Evolutionary conservation across 2,329 filamentous ascomycete genomes (phyloP), one percentile per base, ranked within the genome.

Genomic region (Botrytis galanthina): DNA sequence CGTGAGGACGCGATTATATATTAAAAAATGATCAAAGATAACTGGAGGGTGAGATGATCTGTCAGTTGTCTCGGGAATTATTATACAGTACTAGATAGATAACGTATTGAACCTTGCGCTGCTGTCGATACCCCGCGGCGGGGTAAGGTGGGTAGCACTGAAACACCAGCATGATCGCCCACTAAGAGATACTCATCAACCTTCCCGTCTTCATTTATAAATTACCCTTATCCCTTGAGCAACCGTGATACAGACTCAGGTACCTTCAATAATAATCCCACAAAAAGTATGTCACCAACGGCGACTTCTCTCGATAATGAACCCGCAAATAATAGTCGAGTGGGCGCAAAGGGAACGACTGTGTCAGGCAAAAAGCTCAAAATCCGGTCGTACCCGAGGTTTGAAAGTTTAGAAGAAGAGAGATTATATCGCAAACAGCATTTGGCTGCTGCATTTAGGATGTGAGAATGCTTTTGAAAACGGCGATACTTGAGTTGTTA

Each of bases 281-380:
- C 16, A 22, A 46, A 26, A 63, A 70, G 9, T 59, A 84, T 84
- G 83, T 80, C 83, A 22, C 83, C 82, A 26, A 75, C 79, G 48
- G 82, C 82, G 68, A 82, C 81, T 37, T 80, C 80, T 12, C 78
- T 82, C 37, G 75, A 76, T 61, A 75, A 76, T 46, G 48, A 61
- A n/a, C 14, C 29, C 16, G 83, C 85, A 67, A 80, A 80, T 22
- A 79, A 77, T 22, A 80, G 80, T 44, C 86, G 86, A 77, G 82
- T 81, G 1, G 82, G 85, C 7, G 83, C 83, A 44, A 84, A 86
- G 66, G 86, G 85, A 7, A 83, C 82, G 75, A 86, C 84, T 0
- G 82, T 81, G 16, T 82, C 81, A 1, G 86, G 85, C 32, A 83
- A 83, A 75, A 81, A 82, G 26, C 16, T 80, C 87, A 48, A 84